Evolutionary conservation across 345 rosid species (phyloP).

Genomic region (Durio zibethinus): DNA sequence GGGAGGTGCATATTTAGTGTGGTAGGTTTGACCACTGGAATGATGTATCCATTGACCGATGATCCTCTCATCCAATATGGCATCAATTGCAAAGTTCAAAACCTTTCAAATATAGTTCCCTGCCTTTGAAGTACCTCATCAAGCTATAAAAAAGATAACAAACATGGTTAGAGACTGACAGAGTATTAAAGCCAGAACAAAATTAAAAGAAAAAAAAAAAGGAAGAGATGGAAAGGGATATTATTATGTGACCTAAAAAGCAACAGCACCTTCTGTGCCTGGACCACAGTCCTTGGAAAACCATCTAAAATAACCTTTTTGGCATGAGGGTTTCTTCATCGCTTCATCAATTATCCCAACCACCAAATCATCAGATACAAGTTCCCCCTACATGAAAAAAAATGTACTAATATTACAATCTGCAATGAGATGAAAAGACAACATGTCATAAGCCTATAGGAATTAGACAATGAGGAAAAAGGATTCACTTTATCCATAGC

Average conservation of each 20-base stretch:
- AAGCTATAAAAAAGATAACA: constrained; percentile 44
- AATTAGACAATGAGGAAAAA: background rate
- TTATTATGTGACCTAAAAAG: background rate
- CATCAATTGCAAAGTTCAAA: constrained; percentile 79
- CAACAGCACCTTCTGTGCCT: constrained; percentile 69
- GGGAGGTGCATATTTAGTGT: constrained; percentile 77
- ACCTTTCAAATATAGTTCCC: constrained; percentile 72
- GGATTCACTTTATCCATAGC: constrained; percentile 80
- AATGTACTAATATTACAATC: constrained; percentile 1
- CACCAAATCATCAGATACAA: constrained; percentile 92
- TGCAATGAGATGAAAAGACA: background rate
- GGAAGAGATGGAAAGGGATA: background rate
- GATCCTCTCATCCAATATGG: constrained; percentile 89
- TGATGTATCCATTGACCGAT: constrained; percentile 94
- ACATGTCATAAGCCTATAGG: background rate
- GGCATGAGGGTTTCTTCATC: constrained; percentile 79
- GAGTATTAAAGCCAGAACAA: background rate
- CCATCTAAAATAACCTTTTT: constrained; percentile 90
- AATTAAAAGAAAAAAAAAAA: background rate
- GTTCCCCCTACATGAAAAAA: constrained; percentile 51
- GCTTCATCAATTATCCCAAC: constrained; percentile 93
- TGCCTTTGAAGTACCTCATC: constrained; percentile 85
- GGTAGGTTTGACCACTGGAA: constrained; percentile 86
- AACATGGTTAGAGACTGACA: constrained; percentile 9
- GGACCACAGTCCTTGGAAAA: constrained; percentile 81